Base-by-base conservation (phyloP, 2,329 filamentous ascomycete genomes). In the Ophiosphaerella narmari region DNA sequence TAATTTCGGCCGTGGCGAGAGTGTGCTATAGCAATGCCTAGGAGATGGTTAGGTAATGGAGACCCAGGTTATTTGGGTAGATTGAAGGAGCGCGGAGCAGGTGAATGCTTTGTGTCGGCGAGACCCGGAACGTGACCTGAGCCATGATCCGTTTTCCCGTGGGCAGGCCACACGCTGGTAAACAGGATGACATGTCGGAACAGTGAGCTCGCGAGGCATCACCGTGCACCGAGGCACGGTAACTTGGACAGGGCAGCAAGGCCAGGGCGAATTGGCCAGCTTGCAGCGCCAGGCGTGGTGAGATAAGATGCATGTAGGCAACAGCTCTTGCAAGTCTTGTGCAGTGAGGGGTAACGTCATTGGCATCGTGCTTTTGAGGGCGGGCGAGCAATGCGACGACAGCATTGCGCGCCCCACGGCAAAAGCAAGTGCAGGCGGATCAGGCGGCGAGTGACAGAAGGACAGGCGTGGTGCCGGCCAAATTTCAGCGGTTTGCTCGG, bases 81-180 rank as follows among this genome's bases (percentile, higher is more conserved):
- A 37, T 37, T 13, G 24, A 8, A 29, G 42, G 24, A 16, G 13
- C 18, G 4, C 32, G 42, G 43, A 35, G 46, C 42, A 47, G 23
- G 16, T 43, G 48, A 50, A 39, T 46, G 31, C 37, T 12, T 48
- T 46, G 33, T 26, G 41, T 55, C 62, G 62, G 60, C 55, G 57
- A 44, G 45, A 53, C 37, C 54, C 59, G 59, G 58, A 50, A 57
- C 48, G 48, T 44, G 49, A 54, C 50, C 54, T 16, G 26, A 51
- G 50, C 49, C 54, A 55, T 43, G 26, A 40, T 57, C 62, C 62
- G 59, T 54, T 59, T 49, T 63, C 50, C 62, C 60, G 59, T 48
- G 34, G 46, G 52, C 46, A 46, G 47, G 56, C 56, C 56, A 52
- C 43, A 39, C 36, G 50, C 48, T 51, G 50, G 49, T 52, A 48